Evolutionary conservation across 2,329 filamentous ascomycete species (phyloP).

Genomic region (Emydomyces testavorans): DNA sequence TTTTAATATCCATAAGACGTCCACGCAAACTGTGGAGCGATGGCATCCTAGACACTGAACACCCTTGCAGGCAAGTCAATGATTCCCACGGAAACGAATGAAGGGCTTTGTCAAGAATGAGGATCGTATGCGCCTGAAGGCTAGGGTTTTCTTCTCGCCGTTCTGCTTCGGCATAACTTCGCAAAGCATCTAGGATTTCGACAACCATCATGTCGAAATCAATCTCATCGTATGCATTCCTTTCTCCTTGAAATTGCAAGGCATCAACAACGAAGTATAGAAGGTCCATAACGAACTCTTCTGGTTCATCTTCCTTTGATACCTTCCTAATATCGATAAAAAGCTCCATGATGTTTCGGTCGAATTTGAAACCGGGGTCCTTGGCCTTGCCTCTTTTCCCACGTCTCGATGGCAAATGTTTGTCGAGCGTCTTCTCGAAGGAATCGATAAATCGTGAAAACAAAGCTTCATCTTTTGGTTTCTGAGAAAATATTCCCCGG

Average conservation of each 20-base stretch:
- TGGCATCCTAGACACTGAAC: constrained; percentile 75
- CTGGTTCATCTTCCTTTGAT: constrained; percentile 59
- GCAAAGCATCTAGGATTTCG: constrained; percentile 73
- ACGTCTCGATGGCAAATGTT: constrained; percentile 70
- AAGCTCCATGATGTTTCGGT: constrained; percentile 64
- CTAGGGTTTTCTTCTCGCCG: constrained; percentile 14
- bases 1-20: constrained; percentile 44
- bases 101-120: constrained; percentile 82
- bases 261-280: constrained; percentile 96
- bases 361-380: constrained; percentile 43
- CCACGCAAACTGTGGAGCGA: constrained; percentile 73
- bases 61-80: constrained; percentile 66
- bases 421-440: constrained; percentile 69
- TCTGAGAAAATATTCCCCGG: constrained; percentile 79
- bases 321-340: constrained; percentile 77
- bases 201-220: constrained; percentile 88
- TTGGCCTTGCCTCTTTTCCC: constrained; percentile 47
- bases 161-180: constrained; percentile 55
- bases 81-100: constrained; percentile 96
- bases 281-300: constrained; percentile 81
- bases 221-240: constrained; percentile 94
- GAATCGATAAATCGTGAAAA: constrained; percentile 64
- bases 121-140: constrained; percentile 55
- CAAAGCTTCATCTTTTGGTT: constrained; percentile 49
- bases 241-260: constrained; percentile 89